A percentile compares a stretch with the other conserved stretches of the same genome.
phyloP scores from a whole-genome alignment of 2,329 filamentous ascomycete species.

The Thelonectria discophora region DNA sequence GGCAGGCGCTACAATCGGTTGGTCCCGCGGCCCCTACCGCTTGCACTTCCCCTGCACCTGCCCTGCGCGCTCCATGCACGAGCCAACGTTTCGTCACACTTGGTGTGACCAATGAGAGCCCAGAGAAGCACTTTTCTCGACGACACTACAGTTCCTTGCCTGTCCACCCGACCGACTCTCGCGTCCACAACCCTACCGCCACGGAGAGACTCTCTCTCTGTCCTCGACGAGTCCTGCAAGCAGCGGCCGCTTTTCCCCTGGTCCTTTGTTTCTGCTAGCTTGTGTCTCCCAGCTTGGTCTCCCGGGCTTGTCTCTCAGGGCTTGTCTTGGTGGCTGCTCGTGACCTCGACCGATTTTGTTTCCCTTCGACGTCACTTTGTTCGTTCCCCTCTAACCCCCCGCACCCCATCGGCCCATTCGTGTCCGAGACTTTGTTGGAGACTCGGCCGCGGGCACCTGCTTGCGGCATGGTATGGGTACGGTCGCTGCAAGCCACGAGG shows the following conservation, averaged over 20 bases:
- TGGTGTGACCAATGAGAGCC: conserved; percentile 48
- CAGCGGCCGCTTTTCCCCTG: neutral
- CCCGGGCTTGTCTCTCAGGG: too few relatives aligned
- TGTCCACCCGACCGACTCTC: conserved; percentile 40
- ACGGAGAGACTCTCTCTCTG: too few relatives aligned
- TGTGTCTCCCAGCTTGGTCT: too few relatives aligned
- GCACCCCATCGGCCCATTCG: too few relatives aligned
- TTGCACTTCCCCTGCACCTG: too few relatives aligned
- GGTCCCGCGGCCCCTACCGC: conserved; percentile 57
- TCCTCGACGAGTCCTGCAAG: too few relatives aligned
- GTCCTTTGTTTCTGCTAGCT: too few relatives aligned
- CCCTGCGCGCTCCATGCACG: too few relatives aligned
- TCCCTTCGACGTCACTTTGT: conserved; percentile 30
- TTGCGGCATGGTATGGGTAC: too few relatives aligned
- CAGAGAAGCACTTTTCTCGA: conserved; percentile 34
- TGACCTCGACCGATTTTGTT: conserved; percentile 20
- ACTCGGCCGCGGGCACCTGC: conserved; percentile 34
- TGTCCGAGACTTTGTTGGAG: conserved; percentile 29
- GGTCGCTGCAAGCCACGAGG: conserved; percentile 29
- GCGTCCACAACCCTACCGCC: conserved; percentile 35
- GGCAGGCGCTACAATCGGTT: conserved; percentile 53
- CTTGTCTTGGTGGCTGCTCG: too few relatives aligned
- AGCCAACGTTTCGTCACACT: conserved; percentile 56
- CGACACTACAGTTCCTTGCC: conserved; percentile 35
- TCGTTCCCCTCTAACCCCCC: too few relatives aligned